Conservation (phyloP, 2,329 filamentous ascomycete species). For the Ophiostoma sp. region DNA sequence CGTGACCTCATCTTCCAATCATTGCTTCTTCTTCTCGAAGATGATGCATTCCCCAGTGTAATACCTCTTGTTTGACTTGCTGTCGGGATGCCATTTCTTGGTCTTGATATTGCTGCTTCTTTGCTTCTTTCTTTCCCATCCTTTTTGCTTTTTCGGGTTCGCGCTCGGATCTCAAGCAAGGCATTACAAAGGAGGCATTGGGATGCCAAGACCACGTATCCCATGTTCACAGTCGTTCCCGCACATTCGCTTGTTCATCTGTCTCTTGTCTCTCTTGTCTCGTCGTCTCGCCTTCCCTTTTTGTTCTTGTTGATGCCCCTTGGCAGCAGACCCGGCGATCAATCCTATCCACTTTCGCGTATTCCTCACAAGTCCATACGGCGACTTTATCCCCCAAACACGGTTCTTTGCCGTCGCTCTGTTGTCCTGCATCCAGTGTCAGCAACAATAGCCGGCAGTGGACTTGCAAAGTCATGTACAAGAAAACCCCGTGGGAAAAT, state of each 20-base stretch:
- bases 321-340: slow-evolving; percentile 11
- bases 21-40: neutral
- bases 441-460: slow-evolving; percentile 13
- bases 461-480: neutral
- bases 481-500: neutral
- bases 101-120: neutral
- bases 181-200: slow-evolving; percentile 5
- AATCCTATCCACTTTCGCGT: slow-evolving; percentile 18
- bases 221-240: slow-evolving; percentile 4
- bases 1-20: neutral
- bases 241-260: slow-evolving; percentile 14
- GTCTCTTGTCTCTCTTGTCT: slow-evolving; percentile 10
- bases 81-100: neutral
- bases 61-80: neutral
- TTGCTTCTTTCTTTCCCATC: neutral
- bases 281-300: neutral
- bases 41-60: neutral
- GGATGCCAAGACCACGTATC: slow-evolving; percentile 17
- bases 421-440: neutral
- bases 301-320: neutral
- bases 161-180: slow-evolving; percentile 1
- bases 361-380: slow-evolving; percentile 1
- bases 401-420: neutral
- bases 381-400: slow-evolving; percentile 20
- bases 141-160: neutral